Conservation (phyloP, 1,284 basidiomycete genomes). For the Vanrija pseudolonga region DNA sequence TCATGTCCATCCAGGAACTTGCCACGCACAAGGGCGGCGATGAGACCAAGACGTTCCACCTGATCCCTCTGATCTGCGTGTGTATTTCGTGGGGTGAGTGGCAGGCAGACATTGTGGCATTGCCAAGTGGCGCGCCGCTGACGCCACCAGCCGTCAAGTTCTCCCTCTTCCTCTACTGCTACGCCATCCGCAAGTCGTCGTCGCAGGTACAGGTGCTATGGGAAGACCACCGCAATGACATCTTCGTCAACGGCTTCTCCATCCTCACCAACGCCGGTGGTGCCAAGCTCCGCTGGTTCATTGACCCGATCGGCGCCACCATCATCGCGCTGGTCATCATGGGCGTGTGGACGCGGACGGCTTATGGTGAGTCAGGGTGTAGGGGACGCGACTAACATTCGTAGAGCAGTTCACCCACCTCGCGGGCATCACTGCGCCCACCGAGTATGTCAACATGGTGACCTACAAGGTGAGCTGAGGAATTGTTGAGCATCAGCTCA, state of each 20-base stretch:
- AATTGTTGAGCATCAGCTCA: neutral
- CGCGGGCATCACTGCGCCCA: constrained; percentile 84
- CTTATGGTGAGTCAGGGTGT: constrained; percentile 53
- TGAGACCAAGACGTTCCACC: constrained; percentile 66
- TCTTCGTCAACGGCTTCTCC: constrained; percentile 67
- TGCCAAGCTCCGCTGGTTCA: constrained; percentile 60
- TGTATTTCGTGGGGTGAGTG: constrained; percentile 67
- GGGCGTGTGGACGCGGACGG: constrained; percentile 70
- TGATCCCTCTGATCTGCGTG: constrained; percentile 79
- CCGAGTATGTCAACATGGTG: constrained; percentile 83
- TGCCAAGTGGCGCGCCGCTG: neutral
- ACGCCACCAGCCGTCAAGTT: constrained; percentile 67
- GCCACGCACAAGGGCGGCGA: constrained; percentile 57
- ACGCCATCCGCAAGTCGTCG: constrained; percentile 68
- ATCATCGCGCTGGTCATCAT: constrained; percentile 72
- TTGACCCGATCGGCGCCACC: constrained; percentile 53
- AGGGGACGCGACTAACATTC: neutral
- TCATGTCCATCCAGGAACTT: constrained; percentile 69
- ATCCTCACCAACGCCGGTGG: constrained; percentile 87
- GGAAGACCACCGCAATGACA: constrained; percentile 91
- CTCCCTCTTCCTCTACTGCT: constrained; percentile 80
- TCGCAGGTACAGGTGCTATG: constrained; percentile 90
- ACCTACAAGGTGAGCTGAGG: constrained; percentile 66
- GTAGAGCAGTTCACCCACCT: constrained; percentile 74
- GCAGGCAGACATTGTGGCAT: neutral